Conservation (phyloP, 106 monocot genomes). For the Gastrodia elata region DNA sequence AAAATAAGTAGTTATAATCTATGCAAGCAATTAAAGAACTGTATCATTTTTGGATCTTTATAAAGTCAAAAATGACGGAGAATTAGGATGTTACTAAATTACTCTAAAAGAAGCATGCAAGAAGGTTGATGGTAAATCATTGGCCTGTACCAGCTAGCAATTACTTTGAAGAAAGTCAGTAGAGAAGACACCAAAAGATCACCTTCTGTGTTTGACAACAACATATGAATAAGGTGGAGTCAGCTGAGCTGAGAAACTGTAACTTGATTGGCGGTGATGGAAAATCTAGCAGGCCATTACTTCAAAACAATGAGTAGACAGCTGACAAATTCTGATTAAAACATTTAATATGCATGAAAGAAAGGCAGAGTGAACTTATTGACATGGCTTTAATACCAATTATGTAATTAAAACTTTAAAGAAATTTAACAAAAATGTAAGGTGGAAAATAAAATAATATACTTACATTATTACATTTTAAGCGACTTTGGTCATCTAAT, state of each 20-base stretch:
- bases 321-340: not conserved
- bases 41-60: not conserved
- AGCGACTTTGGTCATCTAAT: not conserved
- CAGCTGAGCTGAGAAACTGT: not conserved
- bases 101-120: not conserved
- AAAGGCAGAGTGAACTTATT: not conserved
- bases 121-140: not conserved
- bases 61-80: not conserved
- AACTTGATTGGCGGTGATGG: not conserved
- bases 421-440: not conserved
- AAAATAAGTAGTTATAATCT: not conserved
- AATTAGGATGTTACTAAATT: not conserved
- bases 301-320: not conserved
- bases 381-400: not conserved
- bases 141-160: not conserved
- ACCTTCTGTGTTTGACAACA: not conserved
- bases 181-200: not conserved
- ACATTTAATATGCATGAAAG: not conserved
- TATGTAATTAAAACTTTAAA: not conserved
- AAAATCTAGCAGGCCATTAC: not conserved
- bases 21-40: not conserved
- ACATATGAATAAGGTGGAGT: no score
- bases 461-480: not conserved
- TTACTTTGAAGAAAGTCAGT: not conserved
- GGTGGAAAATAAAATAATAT: not conserved